A percentile compares a stretch with the other conserved stretches of the same genome.
Conservation (phyloP, 192 early-diverging fungal genomes). For the Dissophora ornata region DNA sequence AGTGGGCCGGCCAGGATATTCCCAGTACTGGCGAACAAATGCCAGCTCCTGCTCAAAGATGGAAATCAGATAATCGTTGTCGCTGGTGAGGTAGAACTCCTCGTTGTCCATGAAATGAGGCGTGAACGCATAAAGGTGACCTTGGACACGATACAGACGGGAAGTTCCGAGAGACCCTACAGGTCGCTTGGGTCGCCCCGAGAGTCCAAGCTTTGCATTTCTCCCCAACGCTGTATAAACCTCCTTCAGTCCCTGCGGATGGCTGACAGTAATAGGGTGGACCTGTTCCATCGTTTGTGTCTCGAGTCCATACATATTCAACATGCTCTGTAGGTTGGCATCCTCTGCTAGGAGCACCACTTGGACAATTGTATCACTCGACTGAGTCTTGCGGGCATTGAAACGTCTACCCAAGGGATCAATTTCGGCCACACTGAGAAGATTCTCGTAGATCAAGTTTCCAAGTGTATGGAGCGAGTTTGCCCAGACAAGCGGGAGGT, state of each 20-base stretch:
- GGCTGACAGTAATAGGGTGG: constrained; percentile 76
- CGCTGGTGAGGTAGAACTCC: constrained; percentile 86
- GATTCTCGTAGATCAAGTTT: constrained; percentile 78
- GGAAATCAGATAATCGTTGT: constrained; percentile 84
- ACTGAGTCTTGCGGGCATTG: constrained; percentile 60
- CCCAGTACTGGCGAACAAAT: constrained; percentile 81
- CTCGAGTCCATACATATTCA: constrained; percentile 81
- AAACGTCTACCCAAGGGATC: constrained; percentile 85
- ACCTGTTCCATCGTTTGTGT: constrained; percentile 81
- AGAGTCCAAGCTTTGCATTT: constrained; percentile 79
- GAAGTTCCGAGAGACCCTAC: constrained; percentile 84
- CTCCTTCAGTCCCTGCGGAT: constrained; percentile 80
- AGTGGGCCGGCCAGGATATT: constrained; percentile 79
- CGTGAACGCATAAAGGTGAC: constrained; percentile 83
- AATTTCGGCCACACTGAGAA: constrained; percentile 80
- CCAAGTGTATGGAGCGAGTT: constrained; percentile 85
- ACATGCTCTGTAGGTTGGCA: constrained; percentile 71
- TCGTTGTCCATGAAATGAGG: constrained; percentile 91
- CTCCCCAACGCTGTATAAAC: constrained; percentile 78
- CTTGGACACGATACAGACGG: constrained; percentile 85
- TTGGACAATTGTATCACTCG: constrained; percentile 75
- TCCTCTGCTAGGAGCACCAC: constrained; percentile 83
- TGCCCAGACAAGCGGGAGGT: constrained; percentile 90
- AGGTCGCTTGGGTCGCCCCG: constrained; percentile 82
- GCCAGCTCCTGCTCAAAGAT: constrained; percentile 80